Evolutionary conservation across 352 stramenopile species (phyloP).

Genomic region (Peronospora farinosa): DNA sequence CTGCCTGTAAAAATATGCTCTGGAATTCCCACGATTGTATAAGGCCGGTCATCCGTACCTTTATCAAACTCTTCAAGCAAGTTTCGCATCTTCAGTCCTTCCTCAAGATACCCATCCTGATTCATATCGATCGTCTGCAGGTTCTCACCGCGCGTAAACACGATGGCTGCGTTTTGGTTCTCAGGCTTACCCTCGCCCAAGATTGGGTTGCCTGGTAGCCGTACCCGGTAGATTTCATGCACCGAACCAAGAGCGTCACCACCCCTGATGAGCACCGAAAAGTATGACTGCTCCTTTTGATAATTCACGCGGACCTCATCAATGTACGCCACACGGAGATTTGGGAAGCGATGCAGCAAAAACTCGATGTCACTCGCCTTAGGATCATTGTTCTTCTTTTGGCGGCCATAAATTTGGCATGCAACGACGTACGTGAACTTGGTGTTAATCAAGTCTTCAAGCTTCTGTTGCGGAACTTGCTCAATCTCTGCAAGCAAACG

Average conservation of each 20-base stretch:
- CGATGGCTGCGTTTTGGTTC: constrained; percentile 98
- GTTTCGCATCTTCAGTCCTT: constrained; percentile 98
- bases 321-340: constrained; percentile 97
- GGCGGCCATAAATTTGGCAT: constrained; percentile 97
- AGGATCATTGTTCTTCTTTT: constrained; percentile 97
- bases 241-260: constrained; percentile 51
- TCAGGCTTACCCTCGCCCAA: constrained; percentile 99
- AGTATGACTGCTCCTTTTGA: constrained; percentile 92
- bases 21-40: constrained; percentile 95
- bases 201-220: constrained; percentile 97
- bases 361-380: constrained; percentile 99
- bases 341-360: constrained; percentile 94
- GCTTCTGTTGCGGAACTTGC: constrained; percentile 77
- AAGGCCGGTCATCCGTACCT: constrained; percentile 59
- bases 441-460: constrained; percentile 95
- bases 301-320: constrained; percentile 95
- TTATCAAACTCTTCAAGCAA: constrained; percentile 96
- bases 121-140: constrained; percentile 99
- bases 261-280: constrained; percentile 96
- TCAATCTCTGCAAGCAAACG: constrained; percentile 96
- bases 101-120: constrained; percentile 98
- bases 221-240: constrained; percentile 95
- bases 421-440: constrained; percentile 99
- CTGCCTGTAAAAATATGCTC: constrained; percentile 99
- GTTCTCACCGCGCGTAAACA: constrained; percentile 97